phyloP scores from a whole-genome alignment of 1,139 yeast genomes.

The Kodamaea arcana region DNA sequence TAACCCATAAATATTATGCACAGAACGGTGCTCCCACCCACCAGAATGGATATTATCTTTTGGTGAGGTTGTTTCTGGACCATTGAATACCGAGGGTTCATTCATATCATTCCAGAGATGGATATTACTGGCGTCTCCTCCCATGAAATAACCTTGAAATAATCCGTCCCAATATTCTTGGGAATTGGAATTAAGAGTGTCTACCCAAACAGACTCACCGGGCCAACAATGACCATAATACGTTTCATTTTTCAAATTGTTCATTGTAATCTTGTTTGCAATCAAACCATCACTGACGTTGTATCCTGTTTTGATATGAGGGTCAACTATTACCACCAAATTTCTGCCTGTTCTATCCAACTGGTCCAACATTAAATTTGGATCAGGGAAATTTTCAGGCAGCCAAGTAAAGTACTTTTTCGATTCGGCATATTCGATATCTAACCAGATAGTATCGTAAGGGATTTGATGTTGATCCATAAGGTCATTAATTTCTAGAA shows the following conservation, averaged over 20 bases:
- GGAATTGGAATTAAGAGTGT: slow-evolving; percentile 66
- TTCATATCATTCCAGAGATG: slow-evolving; percentile 98
- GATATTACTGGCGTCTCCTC: slow-evolving; percentile 53
- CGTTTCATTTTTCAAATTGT: slow-evolving; percentile 37
- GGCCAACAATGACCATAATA: slow-evolving; percentile 97
- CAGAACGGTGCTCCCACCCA: slow-evolving; percentile 83
- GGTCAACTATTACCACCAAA: slow-evolving; percentile 83
- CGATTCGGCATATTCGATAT: slow-evolving; percentile 82
- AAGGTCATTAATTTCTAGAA: slow-evolving; percentile 58
- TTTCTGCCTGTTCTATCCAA: slow-evolving; percentile 74
- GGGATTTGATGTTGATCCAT: slow-evolving; percentile 80
- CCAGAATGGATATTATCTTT: slow-evolving; percentile 76
- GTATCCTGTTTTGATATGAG: slow-evolving; percentile 78
- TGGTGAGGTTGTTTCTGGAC: slow-evolving; percentile 90
- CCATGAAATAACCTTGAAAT: slow-evolving; percentile 34
- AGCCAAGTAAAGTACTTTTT: slow-evolving; percentile 94
- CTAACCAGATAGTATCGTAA: slow-evolving; percentile 92
- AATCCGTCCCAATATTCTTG: slow-evolving; percentile 54
- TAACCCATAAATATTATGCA: slow-evolving; percentile 82
- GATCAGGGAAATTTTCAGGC: slow-evolving; percentile 67
- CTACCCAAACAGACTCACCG: slow-evolving; percentile 93
- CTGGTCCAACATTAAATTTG: slow-evolving; percentile 57
- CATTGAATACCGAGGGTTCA: slow-evolving; percentile 92
- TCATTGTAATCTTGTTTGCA: slow-evolving; percentile 33
- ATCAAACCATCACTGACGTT: slow-evolving; percentile 53